Conservation (phyloP, 73 alveolate genomes). For the Paramecium octaurelia region DNA sequence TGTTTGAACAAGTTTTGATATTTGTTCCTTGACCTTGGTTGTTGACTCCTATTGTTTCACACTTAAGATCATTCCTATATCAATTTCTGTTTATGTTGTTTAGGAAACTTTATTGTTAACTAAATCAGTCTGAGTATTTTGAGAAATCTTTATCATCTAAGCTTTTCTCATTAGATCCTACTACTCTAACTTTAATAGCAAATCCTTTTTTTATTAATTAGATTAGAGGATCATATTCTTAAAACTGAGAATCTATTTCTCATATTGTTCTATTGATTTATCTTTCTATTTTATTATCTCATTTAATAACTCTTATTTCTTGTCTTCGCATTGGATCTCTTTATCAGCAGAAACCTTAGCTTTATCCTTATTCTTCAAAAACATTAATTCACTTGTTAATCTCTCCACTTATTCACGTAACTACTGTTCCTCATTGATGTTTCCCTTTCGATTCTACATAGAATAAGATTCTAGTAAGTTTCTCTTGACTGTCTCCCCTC, state of each 20-base stretch:
- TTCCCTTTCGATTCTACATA: not conserved
- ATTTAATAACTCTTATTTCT: not conserved
- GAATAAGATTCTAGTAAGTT: not conserved
- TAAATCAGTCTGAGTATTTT: not conserved
- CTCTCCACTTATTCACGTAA: not conserved
- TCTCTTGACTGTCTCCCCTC: not conserved
- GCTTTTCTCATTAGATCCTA: not conserved
- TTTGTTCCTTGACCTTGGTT: not conserved
- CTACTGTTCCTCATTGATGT: not conserved
- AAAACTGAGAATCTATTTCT: constrained; percentile 8
- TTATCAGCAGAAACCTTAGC: not conserved
- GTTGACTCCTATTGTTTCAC: not conserved
- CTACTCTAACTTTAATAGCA: not conserved
- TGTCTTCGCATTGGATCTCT: not conserved
- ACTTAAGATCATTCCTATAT: not conserved
- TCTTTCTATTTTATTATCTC: not conserved
- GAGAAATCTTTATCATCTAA: not conserved
- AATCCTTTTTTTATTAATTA: not conserved
- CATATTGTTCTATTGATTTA: not conserved
- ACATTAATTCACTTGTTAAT: not conserved
- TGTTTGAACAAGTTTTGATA: not conserved
- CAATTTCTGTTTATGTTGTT: not conserved
- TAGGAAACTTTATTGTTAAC: not conserved
- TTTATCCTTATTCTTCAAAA: not conserved
- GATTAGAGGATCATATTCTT: not conserved